These are phyloP conservation scores for Termitomyces bulborhizus DNA, from an alignment of 768 basidiomycete genomes.

Conservation along the genomic window DNA sequence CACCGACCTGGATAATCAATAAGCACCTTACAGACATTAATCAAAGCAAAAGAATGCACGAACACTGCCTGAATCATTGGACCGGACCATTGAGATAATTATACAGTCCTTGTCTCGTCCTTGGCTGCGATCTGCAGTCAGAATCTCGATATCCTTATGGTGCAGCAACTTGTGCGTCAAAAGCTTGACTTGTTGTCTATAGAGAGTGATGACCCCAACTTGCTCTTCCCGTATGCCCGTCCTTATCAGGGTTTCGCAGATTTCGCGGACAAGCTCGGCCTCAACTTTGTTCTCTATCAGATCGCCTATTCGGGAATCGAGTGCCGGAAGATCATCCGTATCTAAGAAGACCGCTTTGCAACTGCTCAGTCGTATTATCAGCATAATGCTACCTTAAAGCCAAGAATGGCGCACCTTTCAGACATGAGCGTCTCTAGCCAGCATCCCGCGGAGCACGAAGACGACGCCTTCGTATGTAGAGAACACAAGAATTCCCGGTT, in stretches of 20 bases:
- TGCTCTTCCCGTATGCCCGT: constrained; percentile 64
- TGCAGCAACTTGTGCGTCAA: constrained; percentile 57
- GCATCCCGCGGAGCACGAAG: constrained; percentile 37
- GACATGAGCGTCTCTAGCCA: constrained; percentile 68
- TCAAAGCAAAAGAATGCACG: constrained; percentile 19
- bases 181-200: constrained; percentile 94
- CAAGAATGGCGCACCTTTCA: constrained; percentile 45
- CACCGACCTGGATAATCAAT: constrained; percentile 62
- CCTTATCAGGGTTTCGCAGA: constrained; percentile 56
- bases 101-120: constrained; percentile 95
- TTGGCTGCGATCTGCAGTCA: constrained; percentile 92
- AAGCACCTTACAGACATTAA: neutral
- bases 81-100: constrained; percentile 87
- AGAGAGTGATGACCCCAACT: constrained; percentile 86
- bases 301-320: constrained; percentile 79
- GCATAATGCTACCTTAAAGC: neutral
- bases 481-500: constrained; percentile 33
- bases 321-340: constrained; percentile 76
- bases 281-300: constrained; percentile 88
- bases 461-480: constrained; percentile 32
- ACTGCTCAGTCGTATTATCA: constrained; percentile 30
- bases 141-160: constrained; percentile 63
- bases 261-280: constrained; percentile 60
- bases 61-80: constrained; percentile 74
- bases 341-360: constrained; percentile 91